Conservation (phyloP, 2,329 filamentous ascomycete species). For the Colletotrichum sojae region DNA sequence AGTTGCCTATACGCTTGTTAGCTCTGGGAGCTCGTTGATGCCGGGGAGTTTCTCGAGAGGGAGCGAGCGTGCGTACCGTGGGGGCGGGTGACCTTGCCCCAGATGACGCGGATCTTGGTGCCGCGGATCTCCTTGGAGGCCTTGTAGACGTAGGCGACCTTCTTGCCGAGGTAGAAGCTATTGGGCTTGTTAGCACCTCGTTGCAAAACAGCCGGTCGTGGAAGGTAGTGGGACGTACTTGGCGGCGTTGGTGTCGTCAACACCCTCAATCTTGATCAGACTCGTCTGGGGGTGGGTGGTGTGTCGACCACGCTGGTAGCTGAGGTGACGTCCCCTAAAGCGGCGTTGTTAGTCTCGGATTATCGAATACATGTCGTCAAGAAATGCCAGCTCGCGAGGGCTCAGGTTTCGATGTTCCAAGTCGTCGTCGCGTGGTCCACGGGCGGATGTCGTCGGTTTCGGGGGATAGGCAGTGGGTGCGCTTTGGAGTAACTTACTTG, state of each 20-base stretch:
- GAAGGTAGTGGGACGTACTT: conserved; percentile 71
- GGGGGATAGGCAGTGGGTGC: conserved; percentile 20
- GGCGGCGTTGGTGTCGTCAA: conserved; percentile 90
- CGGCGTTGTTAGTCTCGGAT: conserved; percentile 26
- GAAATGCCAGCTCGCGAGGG: conserved; percentile 9
- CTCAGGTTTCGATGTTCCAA: background rate
- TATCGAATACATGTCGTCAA: background rate
- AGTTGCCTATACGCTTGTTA: conserved; percentile 78
- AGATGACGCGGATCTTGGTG: conserved; percentile 99
- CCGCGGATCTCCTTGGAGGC: conserved; percentile 94
- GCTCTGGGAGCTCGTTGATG: conserved; percentile 16
- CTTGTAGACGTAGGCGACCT: conserved; percentile 98
- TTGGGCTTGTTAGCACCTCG: conserved; percentile 44
- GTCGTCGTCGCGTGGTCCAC: conserved; percentile 21
- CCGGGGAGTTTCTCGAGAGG: background rate
- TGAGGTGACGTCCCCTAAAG: conserved; percentile 93
- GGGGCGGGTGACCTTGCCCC: conserved; percentile 97
- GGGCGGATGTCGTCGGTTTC: conserved; percentile 18
- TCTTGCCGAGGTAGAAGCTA: conserved; percentile 98
- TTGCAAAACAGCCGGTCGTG: background rate
- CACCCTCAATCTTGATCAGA: conserved; percentile 99
- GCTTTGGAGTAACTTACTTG: conserved; percentile 76
- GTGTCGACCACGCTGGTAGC: conserved; percentile 96
- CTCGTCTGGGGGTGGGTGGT: conserved; percentile 91
- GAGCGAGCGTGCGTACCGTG: conserved; percentile 77